Base-by-base conservation (phyloP, 345 rosid genomes). In the Geranium rotundifolium region DNA sequence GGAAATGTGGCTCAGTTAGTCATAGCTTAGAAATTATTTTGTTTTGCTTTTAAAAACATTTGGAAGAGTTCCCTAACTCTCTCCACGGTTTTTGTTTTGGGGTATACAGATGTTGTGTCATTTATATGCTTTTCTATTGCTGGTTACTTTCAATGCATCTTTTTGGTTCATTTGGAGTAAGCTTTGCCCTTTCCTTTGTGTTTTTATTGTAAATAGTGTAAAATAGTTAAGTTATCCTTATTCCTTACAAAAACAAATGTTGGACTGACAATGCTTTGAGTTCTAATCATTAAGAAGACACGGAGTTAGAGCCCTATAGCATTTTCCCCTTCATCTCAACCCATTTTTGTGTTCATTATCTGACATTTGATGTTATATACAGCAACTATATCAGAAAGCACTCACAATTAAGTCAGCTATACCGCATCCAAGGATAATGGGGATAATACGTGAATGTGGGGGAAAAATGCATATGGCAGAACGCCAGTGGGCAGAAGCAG, bases 401-500 rank as follows among this genome's bases (percentile, higher is more conserved):
- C 96, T 95, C 76, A 91, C 99, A 41, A 91, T 95, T 69, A 95
- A 95, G 75, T 95, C 99, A 31, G 99, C 99, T 31, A 95, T 95
- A 80, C 99, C 99, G 12, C 99, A 95, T 85, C 99, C 99, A 61
- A 85, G 99, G 79, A 95, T 95, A 71, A 90, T 95, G 97, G 99
- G 99, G 46, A 90, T 95, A 77, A 90, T 95, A 66, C 85, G 96
- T 34, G 99, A 95, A 73, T 95, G 99, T 79, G 99, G 99, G 66
- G 99, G 99, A 3, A 95, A 95, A 80, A 95, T 95, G 99, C 97
- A 90, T 78, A 95, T 88, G 99, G 95, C 97, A 30, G 97, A 95
- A 78, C 97, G 96, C 70, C 96, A 86, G 64, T 95, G 99, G 99
- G 91, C 85, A 60, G 99, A 95, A 50, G 99, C 97, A 0, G 97